Percentiles rank a stretch among this genome's conserved stretches.
Conservation (phyloP, 179 eudicot species). For the Patellifolia procumbens region DNA sequence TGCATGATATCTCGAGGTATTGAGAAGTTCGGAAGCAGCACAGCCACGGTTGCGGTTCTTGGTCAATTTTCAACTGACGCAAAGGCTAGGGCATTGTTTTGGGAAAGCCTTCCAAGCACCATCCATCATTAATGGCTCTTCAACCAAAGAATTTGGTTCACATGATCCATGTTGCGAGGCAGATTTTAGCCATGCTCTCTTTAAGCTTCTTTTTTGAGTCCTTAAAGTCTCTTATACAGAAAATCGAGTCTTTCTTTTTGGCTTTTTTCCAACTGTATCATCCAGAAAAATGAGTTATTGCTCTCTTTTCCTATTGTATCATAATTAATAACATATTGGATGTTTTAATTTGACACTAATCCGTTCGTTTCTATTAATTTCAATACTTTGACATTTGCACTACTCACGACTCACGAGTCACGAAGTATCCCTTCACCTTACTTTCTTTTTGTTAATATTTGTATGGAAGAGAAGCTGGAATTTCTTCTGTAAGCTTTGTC, state of each 20-base stretch:
- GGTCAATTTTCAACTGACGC: constrained; percentile 81
- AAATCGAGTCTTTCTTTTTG: constrained; percentile 8
- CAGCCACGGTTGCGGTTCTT: constrained; percentile 78
- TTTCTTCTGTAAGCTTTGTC: not conserved
- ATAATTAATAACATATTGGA: no score
- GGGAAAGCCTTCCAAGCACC: constrained; percentile 56
- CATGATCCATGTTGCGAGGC: not conserved
- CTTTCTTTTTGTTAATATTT: not conserved
- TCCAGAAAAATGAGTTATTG: no score
- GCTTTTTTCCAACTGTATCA: constrained; percentile 13
- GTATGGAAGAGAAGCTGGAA: not conserved
- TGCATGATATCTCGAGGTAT: constrained; percentile 95
- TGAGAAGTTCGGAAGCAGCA: constrained; percentile 84
- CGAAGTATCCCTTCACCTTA: no score
- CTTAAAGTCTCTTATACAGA: not conserved
- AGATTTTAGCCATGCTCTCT: not conserved
- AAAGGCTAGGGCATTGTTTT: constrained; percentile 56
- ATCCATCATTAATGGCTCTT: constrained; percentile 20
- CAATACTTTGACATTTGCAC: no score
- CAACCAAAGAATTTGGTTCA: not conserved
- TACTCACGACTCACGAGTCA: no score
- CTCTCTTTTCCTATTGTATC: no score
- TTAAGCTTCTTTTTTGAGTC: constrained; percentile 3
- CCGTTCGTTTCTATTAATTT: no score
- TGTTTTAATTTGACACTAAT: no score